phyloP scores from a whole-genome alignment of 1,284 basidiomycete species.

The Microbotryum violaceum region DNA sequence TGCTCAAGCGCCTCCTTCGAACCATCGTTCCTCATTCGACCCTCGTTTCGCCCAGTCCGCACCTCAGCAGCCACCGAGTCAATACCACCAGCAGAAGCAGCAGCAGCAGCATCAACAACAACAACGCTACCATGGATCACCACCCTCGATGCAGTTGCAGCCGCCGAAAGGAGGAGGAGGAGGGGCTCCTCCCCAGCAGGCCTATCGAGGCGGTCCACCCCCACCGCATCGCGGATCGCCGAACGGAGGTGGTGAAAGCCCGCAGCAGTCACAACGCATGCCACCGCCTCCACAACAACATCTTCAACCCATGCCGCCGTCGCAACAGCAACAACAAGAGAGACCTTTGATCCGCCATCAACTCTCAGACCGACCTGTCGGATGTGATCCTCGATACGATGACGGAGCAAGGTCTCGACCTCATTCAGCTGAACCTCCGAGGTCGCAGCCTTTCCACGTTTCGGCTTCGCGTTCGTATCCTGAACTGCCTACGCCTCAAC shows the following conservation, averaged over 20 bases:
- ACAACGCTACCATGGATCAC: not conserved
- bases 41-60: too few species aligned
- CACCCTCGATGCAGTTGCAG: too few species aligned
- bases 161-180: too few species aligned
- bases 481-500: not conserved
- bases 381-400: not conserved
- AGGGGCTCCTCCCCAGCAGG: too few species aligned
- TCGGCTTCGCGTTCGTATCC: conserved; percentile 6
- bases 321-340: too few species aligned
- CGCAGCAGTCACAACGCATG: too few species aligned
- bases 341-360: not conserved
- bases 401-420: not conserved
- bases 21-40: not conserved
- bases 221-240: too few species aligned
- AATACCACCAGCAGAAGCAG: not conserved
- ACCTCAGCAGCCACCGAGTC: too few species aligned
- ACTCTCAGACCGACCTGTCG: not conserved
- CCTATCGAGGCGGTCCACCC: too few species aligned
- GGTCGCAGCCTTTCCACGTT: not conserved
- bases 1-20: not conserved
- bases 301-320: too few species aligned
- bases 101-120: not conserved
- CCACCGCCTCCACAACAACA: too few species aligned
- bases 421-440: not conserved
- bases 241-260: too few species aligned